Percentiles rank a stretch among this genome's conserved stretches.
These are phyloP conservation scores for Sporothrix sp. DNA, from an alignment of 2,329 filamentous ascomycete species.

Conservation along the genomic window DNA sequence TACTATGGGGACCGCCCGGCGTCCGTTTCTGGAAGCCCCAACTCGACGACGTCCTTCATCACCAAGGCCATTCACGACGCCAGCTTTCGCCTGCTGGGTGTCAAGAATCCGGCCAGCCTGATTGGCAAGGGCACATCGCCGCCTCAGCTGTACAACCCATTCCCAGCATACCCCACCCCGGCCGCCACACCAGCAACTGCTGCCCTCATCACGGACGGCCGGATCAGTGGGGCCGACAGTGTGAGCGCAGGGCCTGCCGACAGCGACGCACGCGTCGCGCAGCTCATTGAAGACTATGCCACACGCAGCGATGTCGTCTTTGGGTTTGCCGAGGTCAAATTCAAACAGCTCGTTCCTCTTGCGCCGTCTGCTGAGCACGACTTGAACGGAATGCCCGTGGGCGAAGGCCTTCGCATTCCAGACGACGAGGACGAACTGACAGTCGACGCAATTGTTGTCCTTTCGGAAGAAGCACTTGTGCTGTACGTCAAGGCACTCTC, in stretches of 20 bases:
- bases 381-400: constrained; percentile 47
- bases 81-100: constrained; percentile 63
- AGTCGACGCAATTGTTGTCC: constrained; percentile 69
- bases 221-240: constrained; percentile 1
- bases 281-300: constrained; percentile 82
- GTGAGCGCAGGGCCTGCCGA: constrained; percentile 51
- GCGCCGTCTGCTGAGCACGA: constrained; percentile 68
- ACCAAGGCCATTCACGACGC: constrained; percentile 93
- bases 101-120: constrained; percentile 56
- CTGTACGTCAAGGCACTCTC: constrained; percentile 92
- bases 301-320: constrained; percentile 93
- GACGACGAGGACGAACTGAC: constrained; percentile 73
- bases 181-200: constrained; percentile 5
- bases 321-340: constrained; percentile 96
- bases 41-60: constrained; percentile 78
- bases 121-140: constrained; percentile 58
- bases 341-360: constrained; percentile 87
- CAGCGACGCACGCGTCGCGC: constrained; percentile 69
- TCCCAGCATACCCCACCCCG: constrained; percentile 72
- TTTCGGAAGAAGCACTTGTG: constrained; percentile 91
- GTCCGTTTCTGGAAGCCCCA: constrained; percentile 62
- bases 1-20: constrained; percentile 62
- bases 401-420: constrained; percentile 37
- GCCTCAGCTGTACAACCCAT: constrained; percentile 67
- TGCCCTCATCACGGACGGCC: constrained; percentile 17